Evolutionary conservation across 1,284 basidiomycete genomes (phyloP), one percentile per base, ranked within the genome.

Genomic region (Naganishia albida): DNA sequence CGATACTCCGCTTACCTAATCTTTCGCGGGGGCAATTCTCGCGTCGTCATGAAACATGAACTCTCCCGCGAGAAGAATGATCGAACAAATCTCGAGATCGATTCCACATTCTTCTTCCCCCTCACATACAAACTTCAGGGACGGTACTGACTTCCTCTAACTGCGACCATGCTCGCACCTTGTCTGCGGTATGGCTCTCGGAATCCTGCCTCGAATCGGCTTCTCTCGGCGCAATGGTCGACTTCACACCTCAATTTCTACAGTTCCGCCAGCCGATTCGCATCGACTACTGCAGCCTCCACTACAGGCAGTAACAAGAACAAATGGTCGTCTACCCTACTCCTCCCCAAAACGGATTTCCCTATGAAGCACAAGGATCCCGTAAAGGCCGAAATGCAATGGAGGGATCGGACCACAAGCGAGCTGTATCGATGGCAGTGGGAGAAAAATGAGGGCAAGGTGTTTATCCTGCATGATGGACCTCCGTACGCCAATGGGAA

Each of bases 401-500:
- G 88, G 71, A 83, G 85, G 62, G 76, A 80, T 42, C 83, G 86
- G 69, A 91, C 90, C 0, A 88, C 88, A 42, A 85, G 87, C 39
- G 84, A 85, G 2, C 82, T 99, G 15, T 99, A 99, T 75, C 80
- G 81, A 30, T 89, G 88, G 88, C 96, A 99, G 87, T 84, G 81
- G 75, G 79, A 86, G 69, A 85, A 88, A 72, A 84, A 82, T 28
- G 78, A 83, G 26, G 84, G 88, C 2, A 84, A 86, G 0, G 73
- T 86, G 52, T 98, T 93, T 74, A 87, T 97, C 26, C 82, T 96
- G 55, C 94, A 96, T 72, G 96, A 99, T 76, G 96, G 96, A 0
- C 96, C 96, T 25, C 96, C 95, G 0, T 99, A 99, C 73, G 96
- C 96, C 1, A 99, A 99, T 75, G 96, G 96, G 0, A 85, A 90